Evolutionary conservation across 768 basidiomycete genomes (phyloP).

Genomic region (Tricholomella constricta): DNA sequence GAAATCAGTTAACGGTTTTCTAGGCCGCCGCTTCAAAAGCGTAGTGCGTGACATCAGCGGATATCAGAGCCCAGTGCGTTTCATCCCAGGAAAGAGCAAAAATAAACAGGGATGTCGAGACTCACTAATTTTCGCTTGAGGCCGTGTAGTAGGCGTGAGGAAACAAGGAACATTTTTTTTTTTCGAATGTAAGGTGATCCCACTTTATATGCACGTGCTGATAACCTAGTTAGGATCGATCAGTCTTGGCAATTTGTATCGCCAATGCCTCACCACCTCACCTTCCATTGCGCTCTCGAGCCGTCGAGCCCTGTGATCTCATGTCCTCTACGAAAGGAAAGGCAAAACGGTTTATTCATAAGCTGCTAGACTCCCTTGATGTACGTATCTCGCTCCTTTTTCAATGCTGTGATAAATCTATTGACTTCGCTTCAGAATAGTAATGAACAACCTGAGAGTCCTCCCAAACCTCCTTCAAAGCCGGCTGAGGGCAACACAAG

Average conservation of each 20-base stretch:
- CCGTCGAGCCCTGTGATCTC: too few relatives aligned
- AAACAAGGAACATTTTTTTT: neutral
- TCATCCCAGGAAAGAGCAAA: conserved; percentile 36
- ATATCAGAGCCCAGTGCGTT: conserved; percentile 63
- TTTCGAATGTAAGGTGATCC: neutral
- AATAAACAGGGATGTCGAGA: neutral
- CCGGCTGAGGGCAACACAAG: conserved; percentile 8
- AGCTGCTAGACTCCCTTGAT: conserved; percentile 17
- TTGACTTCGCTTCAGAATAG: neutral
- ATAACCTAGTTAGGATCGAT: neutral
- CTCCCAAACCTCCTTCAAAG: conserved; percentile 19
- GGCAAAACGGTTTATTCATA: conserved; percentile 21
- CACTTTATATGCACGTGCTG: neutral
- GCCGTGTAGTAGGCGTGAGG: neutral
- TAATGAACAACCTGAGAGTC: conserved; percentile 2
- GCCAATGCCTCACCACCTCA: too few relatives aligned
- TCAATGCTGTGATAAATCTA: neutral
- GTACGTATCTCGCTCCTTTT: conserved; percentile 13
- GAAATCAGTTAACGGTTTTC: conserved; percentile 33
- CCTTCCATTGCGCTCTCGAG: neutral
- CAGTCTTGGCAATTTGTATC: neutral
- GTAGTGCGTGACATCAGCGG: conserved; percentile 32
- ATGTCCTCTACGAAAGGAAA: conserved; percentile 12
- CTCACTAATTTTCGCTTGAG: neutral
- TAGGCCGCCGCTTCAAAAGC: conserved; percentile 34